Conservation (phyloP, 163 green algal genomes). For the Prototheca wickerhamii region DNA sequence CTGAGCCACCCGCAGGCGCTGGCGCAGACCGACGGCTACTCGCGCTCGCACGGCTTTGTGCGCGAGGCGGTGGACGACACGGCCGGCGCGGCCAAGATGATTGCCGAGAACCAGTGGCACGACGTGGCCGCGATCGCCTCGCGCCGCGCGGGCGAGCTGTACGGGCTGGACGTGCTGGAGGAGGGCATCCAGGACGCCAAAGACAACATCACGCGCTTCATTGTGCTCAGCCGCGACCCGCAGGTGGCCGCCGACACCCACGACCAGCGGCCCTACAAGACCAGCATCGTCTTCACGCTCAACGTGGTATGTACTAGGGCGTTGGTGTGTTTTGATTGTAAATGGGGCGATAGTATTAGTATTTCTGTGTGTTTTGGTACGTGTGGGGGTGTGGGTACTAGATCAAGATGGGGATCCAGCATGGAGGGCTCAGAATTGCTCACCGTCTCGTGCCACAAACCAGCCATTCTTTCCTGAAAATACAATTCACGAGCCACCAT, state of each 20-base stretch:
- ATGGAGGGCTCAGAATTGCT: no score
- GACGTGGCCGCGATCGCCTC: conserved; percentile 78
- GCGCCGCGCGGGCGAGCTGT: conserved; percentile 80
- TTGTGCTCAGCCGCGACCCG: conserved; percentile 87
- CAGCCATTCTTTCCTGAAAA: no score
- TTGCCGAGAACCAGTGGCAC: conserved; percentile 34
- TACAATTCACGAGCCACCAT: no score
- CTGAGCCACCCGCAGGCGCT: conserved; percentile 82
- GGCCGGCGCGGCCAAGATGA: conserved; percentile 48
- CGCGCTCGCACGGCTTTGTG: conserved; percentile 51
- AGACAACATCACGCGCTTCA: conserved; percentile 94
- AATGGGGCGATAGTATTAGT: no score
- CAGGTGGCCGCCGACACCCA: conserved; percentile 31
- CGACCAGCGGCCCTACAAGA: conserved; percentile 70
- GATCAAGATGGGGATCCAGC: no score
- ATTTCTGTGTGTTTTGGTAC: neutral
- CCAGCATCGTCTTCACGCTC: conserved; percentile 86
- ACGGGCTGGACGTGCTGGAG: conserved; percentile 85
- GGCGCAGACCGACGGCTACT: conserved; percentile 83
- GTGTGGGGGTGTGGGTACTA: neutral
- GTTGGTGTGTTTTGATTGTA: neutral
- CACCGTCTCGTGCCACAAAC: neutral
- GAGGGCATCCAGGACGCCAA: conserved; percentile 78
- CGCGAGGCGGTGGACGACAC: conserved; percentile 90
- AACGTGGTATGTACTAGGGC: conserved; percentile 24